Conservation (phyloP, 2,329 filamentous ascomycete genomes). For the Calonectria crousiana region DNA sequence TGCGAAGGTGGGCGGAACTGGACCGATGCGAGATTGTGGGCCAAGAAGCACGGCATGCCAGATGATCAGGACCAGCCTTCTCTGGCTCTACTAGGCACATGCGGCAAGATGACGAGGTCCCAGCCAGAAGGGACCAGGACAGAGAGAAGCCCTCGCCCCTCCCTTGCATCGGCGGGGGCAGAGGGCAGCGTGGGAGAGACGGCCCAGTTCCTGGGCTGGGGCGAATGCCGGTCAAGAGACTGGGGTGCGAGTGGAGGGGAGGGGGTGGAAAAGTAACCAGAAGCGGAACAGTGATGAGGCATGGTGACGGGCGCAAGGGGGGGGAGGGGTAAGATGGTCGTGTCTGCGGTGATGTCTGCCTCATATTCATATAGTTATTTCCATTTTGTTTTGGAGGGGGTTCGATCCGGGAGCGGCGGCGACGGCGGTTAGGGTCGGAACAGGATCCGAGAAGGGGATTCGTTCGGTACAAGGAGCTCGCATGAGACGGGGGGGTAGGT, state of each 20-base stretch:
- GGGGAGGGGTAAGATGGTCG: background rate
- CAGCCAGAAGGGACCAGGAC: background rate
- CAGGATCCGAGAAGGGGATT: background rate
- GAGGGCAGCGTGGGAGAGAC: background rate
- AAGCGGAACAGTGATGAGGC: background rate
- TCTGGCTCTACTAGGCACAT: slow-evolving; percentile 3
- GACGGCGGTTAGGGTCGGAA: background rate
- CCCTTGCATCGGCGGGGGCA: background rate
- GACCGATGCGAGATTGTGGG: slow-evolving; percentile 17
- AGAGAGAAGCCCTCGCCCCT: background rate
- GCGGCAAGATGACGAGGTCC: slow-evolving; percentile 18
- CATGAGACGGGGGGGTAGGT: background rate
- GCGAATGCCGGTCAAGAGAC: background rate
- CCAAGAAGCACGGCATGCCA: slow-evolving; percentile 2
- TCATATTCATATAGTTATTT: background rate
- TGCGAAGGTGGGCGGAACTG: slow-evolving; percentile 16
- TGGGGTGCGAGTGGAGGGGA: background rate
- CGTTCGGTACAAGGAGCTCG: background rate
- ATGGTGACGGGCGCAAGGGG: background rate
- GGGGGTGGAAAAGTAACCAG: background rate
- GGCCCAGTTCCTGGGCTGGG: background rate
- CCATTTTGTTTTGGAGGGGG: background rate
- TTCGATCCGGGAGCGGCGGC: slow-evolving; percentile 7
- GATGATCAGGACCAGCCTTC: slow-evolving; percentile 21
- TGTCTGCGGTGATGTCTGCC: background rate